Evolutionary conservation across 2,329 filamentous ascomycete genomes (phyloP), one percentile per base, ranked within the genome.

Genomic region (Sporothrix luriei): DNA sequence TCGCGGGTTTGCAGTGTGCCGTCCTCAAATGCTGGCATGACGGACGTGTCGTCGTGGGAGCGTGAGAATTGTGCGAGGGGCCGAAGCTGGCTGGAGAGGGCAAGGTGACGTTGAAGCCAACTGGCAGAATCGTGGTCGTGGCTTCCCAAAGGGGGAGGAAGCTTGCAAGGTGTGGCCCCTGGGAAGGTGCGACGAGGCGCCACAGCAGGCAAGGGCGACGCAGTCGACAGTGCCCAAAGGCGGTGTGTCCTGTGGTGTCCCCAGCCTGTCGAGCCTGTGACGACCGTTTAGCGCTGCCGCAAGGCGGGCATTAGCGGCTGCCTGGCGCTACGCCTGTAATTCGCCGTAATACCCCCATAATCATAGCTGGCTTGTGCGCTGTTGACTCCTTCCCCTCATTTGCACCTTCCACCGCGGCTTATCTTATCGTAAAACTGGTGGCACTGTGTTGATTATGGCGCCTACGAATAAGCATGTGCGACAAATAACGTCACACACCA

Each of bases 51-150:
- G 43, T 24, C 24, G 24, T 33, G 54, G 16, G 43, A 52, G 24
- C 33, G 52, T 55, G 11, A 16, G 10, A 43, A 21, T 26, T 10
- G 51, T 13, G 55, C 55, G 55, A 61, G 33, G 55, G 55, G 33
- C 33, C 33, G 55, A 61, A 61, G 6, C 24, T 55, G 33, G 21
- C 52, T 67, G 52, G 51, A 66, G 19, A 21, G 6, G 55, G 57
- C 51, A 64, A 26, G 61, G 49, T 51, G 64, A 69, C n/a, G 66
- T 62, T 64, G 69, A 69, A 68, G 68, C 68, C 68, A 71, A 54
- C 55, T 71, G 70, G 70, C 70, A 69, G 70, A 68, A 71, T 68
- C 46, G 49, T 16, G 46, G 66, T 66, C 29, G 69, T 57, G 46
- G 55, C 19, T 70, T 70, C 69, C 69, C 16, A 67, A 70, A 66